Conservation (phyloP, 192 early-diverging fungal genomes). For the Irineochytrium annulatum region DNA sequence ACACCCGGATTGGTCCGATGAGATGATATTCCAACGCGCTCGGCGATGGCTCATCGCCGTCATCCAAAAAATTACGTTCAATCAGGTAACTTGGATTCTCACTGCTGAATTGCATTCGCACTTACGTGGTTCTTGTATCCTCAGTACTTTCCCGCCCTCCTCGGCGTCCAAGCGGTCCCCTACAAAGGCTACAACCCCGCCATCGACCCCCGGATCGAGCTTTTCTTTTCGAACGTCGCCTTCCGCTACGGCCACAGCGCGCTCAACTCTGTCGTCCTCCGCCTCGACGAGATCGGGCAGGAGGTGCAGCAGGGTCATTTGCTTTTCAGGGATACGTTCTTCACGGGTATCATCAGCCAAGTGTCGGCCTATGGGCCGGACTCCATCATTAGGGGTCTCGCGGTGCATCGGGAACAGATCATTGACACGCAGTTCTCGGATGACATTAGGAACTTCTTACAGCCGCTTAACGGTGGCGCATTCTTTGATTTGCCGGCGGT, state of each 20-base stretch:
- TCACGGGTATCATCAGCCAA: conserved; percentile 10
- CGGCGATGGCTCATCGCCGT: conserved; percentile 41
- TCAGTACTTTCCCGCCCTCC: conserved; percentile 32
- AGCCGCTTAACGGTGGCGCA: conserved; percentile 3
- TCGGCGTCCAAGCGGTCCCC: conserved; percentile 15
- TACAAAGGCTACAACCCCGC: conserved; percentile 34
- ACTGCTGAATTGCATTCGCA: not conserved
- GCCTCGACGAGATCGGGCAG: conserved; percentile 25
- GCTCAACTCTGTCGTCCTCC: conserved; percentile 15
- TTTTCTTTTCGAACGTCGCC: conserved; percentile 35
- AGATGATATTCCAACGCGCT: conserved; percentile 29
- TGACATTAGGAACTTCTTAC: conserved; percentile 22
- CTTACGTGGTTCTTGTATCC: not conserved
- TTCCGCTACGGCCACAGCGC: conserved; percentile 37
- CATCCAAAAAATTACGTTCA: conserved; percentile 36
- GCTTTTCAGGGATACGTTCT: conserved; percentile 16
- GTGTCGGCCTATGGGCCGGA: conserved; percentile 19
- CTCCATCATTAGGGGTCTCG: conserved; percentile 30
- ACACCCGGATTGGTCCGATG: conserved; percentile 26
- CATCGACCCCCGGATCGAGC: conserved; percentile 26
- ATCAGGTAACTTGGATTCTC: conserved; percentile 19
- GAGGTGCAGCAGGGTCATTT: conserved; percentile 18
- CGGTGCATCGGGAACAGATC: conserved; percentile 22
- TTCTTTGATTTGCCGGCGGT: conserved; percentile 28
- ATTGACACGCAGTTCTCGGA: conserved; percentile 22